These are phyloP conservation scores for Emydomyces testavorans DNA, from an alignment of 2,329 filamentous ascomycete genomes.

Conservation along the genomic window DNA sequence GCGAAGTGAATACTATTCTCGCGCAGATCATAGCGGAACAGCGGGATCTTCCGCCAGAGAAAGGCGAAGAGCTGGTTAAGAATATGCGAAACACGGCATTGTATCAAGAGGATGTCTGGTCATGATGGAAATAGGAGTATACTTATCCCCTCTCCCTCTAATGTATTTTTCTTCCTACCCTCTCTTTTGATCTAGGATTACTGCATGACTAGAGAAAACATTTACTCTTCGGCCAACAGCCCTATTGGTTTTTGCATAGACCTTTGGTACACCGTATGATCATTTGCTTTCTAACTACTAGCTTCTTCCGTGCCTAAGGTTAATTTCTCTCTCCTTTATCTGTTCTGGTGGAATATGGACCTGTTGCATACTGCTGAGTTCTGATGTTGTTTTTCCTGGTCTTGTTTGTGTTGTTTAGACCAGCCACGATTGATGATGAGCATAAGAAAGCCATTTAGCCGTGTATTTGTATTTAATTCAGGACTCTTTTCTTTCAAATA, in stretches of 20 bases:
- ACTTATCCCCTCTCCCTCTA: conserved; percentile 11
- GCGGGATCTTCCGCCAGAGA: conserved; percentile 67
- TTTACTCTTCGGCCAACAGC: not conserved
- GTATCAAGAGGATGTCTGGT: conserved; percentile 79
- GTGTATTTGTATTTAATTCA: conserved; percentile 7
- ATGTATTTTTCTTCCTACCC: conserved; percentile 16
- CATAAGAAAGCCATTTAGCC: conserved; percentile 5
- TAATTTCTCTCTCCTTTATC: not conserved
- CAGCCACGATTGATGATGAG: conserved; percentile 10
- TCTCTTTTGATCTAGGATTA: not conserved
- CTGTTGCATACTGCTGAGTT: not conserved
- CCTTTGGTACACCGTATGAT: not conserved
- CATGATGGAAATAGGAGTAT: conserved; percentile 30
- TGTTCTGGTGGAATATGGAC: not conserved
- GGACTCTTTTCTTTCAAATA: too few relatives aligned
- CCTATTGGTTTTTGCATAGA: conserved; percentile 5
- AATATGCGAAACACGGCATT: conserved; percentile 88
- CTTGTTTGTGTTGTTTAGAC: conserved; percentile 6
- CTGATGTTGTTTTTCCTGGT: not conserved
- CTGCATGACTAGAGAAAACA: not conserved
- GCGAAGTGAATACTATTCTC: conserved; percentile 80
- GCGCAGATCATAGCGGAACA: conserved; percentile 77
- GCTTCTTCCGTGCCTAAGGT: not conserved
- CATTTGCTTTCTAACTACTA: not conserved
- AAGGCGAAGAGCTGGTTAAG: conserved; percentile 95